Evolutionary conservation across 2,329 filamentous ascomycete genomes (phyloP).

Genomic region (Fusarium secorum): DNA sequence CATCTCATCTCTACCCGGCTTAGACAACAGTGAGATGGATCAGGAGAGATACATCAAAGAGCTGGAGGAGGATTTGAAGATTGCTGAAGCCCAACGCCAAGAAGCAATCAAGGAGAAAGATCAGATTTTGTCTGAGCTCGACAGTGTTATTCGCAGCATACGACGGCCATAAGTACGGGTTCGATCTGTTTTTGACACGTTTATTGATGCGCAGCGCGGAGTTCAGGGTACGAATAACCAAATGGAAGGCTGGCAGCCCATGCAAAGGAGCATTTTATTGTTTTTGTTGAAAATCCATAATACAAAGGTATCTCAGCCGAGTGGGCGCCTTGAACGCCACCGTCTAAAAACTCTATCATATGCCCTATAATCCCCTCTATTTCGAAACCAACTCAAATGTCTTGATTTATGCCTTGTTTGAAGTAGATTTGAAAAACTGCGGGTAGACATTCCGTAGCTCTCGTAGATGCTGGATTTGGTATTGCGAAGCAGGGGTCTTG

Average conservation of each 20-base stretch:
- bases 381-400: not conserved
- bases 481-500: conserved; percentile 69
- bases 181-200: not conserved
- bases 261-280: not conserved
- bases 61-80: conserved; percentile 70
- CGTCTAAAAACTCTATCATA: conserved; percentile 9
- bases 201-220: conserved; percentile 30
- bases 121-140: conserved; percentile 65
- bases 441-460: conserved; percentile 82
- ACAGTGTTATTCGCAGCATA: conserved; percentile 67
- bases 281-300: conserved; percentile 1
- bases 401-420: conserved; percentile 1
- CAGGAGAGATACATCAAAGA: conserved; percentile 74
- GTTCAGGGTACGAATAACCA: conserved; percentile 19
- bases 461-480: conserved; percentile 77
- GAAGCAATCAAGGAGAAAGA: conserved; percentile 71
- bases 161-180: conserved; percentile 58
- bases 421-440: conserved; percentile 76
- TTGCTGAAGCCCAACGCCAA: conserved; percentile 67
- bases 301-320: conserved; percentile 22
- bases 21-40: conserved; percentile 80
- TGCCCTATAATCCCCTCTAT: not conserved
- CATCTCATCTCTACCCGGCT: conserved; percentile 76
- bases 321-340: conserved; percentile 26
- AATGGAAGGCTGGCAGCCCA: not conserved